Evolutionary conservation across 2,329 filamentous ascomycete species (phyloP).

Genomic region (Diaporthe batatas): DNA sequence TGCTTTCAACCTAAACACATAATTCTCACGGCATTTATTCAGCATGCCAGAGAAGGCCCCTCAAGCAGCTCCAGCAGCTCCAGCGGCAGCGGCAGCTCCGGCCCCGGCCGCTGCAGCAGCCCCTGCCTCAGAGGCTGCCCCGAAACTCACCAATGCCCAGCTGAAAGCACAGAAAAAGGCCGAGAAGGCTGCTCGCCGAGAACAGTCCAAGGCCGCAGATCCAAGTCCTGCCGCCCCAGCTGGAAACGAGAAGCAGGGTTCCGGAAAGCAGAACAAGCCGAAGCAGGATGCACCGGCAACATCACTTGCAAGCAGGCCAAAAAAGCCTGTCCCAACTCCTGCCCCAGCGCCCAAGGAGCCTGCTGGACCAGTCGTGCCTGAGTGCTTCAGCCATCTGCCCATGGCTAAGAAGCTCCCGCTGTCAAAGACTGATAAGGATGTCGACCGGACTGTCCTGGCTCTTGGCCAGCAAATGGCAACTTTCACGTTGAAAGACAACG

Average conservation of each 20-base stretch:
- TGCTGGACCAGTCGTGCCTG: constrained; percentile 72
- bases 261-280: constrained; percentile 55
- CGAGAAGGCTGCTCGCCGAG: constrained; percentile 89
- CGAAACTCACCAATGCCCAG: constrained; percentile 79
- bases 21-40: background rate
- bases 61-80: constrained; percentile 39
- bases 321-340: constrained; percentile 48
- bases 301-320: constrained; percentile 48
- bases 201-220: constrained; percentile 66
- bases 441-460: constrained; percentile 87
- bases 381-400: constrained; percentile 85
- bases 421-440: constrained; percentile 76
- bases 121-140: constrained; percentile 42
- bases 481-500: constrained; percentile 91
- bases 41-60: constrained; percentile 37
- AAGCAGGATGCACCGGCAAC: constrained; percentile 59
- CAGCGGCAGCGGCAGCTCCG: constrained; percentile 36
- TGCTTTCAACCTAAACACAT: background rate
- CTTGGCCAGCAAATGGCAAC: constrained; percentile 91
- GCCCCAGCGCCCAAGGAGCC: constrained; percentile 64
- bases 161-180: constrained; percentile 91
- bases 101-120: constrained; percentile 39
- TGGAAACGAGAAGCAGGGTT: constrained; percentile 59
- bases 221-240: constrained; percentile 54
- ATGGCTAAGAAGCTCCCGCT: constrained; percentile 71